Conservation (phyloP, 345 rosid species). For the Angophora floribunda region DNA sequence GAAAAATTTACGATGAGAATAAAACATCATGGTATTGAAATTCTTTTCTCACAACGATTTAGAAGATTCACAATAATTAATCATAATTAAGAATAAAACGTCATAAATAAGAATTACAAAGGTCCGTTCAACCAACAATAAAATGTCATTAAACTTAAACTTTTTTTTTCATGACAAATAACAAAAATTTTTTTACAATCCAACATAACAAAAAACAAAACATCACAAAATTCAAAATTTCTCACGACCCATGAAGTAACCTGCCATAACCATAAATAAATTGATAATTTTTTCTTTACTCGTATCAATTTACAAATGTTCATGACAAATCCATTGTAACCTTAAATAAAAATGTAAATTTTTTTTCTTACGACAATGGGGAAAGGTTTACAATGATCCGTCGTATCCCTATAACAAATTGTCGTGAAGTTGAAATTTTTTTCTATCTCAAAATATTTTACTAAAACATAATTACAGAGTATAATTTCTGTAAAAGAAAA, state of each 20-base stretch:
- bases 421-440: background rate
- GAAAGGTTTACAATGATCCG: background rate
- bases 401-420: background rate
- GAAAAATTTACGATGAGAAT: background rate
- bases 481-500: no score
- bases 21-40: background rate
- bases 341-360: background rate
- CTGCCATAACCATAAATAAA: background rate
- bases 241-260: background rate
- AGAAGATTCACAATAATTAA: background rate
- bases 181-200: background rate
- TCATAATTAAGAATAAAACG: background rate
- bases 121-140: rapidly evolving
- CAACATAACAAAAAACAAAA: background rate
- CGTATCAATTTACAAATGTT: background rate
- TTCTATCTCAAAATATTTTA: background rate
- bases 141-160: rapidly evolving
- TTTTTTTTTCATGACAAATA: background rate
- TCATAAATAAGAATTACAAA: background rate
- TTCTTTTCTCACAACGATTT: rapidly evolving
- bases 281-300: background rate
- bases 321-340: background rate
- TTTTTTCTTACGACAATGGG: background rate
- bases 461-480: background rate
- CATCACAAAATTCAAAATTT: background rate